Evolutionary conservation across 2,329 filamentous ascomycete species (phyloP).

Genomic region (Cercospora sojina): DNA sequence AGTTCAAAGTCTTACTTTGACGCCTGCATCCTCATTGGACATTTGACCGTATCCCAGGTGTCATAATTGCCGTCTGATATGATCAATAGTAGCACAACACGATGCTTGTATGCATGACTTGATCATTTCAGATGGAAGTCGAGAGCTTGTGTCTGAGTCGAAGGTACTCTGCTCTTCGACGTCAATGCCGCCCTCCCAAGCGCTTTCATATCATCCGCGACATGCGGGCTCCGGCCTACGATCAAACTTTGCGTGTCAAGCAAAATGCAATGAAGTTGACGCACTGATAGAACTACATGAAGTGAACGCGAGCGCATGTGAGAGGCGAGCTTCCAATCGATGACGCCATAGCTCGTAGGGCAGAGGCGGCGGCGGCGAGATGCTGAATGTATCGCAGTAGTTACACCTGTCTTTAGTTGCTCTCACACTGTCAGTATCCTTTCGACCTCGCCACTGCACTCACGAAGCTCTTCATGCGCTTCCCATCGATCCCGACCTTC

Average conservation of each 20-base stretch:
- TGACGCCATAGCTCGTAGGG: background rate
- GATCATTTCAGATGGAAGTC: background rate
- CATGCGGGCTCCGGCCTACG: too few relatives aligned
- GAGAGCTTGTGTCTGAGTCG: background rate
- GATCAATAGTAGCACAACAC: background rate
- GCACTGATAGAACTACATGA: too few relatives aligned
- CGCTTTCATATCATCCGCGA: background rate
- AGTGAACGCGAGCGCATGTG: background rate
- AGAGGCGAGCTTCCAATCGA: background rate
- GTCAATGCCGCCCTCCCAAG: background rate
- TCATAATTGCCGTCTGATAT: background rate
- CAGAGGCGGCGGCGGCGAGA: background rate
- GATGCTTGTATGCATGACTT: background rate
- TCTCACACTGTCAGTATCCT: background rate
- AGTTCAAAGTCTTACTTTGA: background rate
- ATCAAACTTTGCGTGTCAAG: background rate
- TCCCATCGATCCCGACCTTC: slow-evolving; percentile 47
- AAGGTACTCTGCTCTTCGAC: background rate
- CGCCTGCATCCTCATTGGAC: background rate
- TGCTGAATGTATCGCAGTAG: background rate
- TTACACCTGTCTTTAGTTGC: background rate
- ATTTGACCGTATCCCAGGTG: background rate
- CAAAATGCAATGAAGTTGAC: background rate
- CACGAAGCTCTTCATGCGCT: slow-evolving; percentile 46
- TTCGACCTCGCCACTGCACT: slow-evolving; percentile 7